Percentiles rank a stretch among this genome's conserved stretches.
Conservation (phyloP, 495 filamentous ascomycete species). For the Schizothecium vesticola region DNA sequence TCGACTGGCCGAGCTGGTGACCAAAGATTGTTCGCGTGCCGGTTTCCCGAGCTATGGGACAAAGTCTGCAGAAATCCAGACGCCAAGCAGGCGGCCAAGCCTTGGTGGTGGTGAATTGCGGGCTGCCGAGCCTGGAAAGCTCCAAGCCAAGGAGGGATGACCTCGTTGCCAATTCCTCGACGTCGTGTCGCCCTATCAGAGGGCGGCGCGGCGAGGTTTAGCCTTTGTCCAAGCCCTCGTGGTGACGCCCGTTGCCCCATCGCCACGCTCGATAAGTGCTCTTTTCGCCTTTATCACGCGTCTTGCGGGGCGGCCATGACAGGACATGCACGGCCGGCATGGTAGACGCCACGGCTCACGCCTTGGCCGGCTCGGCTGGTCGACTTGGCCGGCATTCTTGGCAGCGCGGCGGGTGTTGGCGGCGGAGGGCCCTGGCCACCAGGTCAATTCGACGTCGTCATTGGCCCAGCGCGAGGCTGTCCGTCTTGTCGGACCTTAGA, state of each 20-base stretch:
- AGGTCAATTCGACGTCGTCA: not conserved
- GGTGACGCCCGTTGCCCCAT: conserved; percentile 18
- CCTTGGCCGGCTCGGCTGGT: conserved; percentile 8
- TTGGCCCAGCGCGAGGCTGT: not conserved
- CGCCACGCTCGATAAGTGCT: conserved; percentile 13
- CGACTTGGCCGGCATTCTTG: not conserved
- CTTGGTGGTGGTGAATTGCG: not conserved
- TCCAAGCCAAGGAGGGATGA: conserved; percentile 13
- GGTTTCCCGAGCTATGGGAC: not conserved
- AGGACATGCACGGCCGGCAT: not conserved
- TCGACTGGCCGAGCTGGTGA: not conserved
- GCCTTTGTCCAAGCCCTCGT: conserved; percentile 17
- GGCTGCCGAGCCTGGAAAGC: conserved; percentile 9
- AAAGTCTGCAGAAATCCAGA: not conserved
- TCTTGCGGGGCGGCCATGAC: not conserved
- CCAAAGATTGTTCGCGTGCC: not conserved
- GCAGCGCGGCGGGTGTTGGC: not conserved
- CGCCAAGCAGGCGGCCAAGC: conserved; percentile 15
- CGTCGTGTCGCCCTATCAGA: conserved; percentile 7
- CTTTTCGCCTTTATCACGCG: conserved; percentile 10
- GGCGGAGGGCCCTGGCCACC: not conserved
- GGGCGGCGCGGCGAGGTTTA: conserved; percentile 4
- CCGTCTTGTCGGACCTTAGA: not conserved
- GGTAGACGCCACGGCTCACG: not conserved
- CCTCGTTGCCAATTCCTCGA: conserved; percentile 10